A percentile compares a stretch with the other conserved stretches of the same genome.
phyloP scores from a whole-genome alignment of 768 basidiomycete species.

The Phanerochaete carnosa region DNA sequence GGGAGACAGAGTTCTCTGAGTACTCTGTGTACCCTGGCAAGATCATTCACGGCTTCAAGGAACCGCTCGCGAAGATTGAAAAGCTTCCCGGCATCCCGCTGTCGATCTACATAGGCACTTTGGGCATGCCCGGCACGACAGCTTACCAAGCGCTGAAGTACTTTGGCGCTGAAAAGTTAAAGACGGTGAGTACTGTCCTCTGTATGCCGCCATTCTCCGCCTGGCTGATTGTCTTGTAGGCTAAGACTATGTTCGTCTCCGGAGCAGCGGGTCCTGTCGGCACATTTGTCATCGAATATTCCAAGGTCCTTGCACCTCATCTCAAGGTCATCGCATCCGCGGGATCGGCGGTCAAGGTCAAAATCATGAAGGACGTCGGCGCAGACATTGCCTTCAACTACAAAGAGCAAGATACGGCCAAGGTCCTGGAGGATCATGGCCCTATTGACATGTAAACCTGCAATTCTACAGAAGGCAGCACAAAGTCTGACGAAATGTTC shows the following conservation, averaged over 20 bases:
- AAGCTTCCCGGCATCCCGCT: not conserved
- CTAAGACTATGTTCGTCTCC: slow-evolving; percentile 45
- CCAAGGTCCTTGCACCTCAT: slow-evolving; percentile 29
- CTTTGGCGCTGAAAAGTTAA: slow-evolving; percentile 24
- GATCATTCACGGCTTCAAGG: not conserved
- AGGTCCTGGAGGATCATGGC: slow-evolving; percentile 50
- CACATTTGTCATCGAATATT: slow-evolving; percentile 41
- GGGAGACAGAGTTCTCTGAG: slow-evolving; percentile 1
- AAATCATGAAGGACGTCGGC: slow-evolving; percentile 50
- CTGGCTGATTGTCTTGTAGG: slow-evolving; percentile 21
- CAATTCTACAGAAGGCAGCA: not conserved
- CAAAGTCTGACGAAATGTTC: not conserved
- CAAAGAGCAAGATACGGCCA: slow-evolving; percentile 48
- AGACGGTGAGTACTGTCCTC: slow-evolving; percentile 34
- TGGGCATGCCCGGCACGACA: slow-evolving; percentile 18
- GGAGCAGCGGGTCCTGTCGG: slow-evolving; percentile 50
- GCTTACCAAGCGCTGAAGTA: slow-evolving; percentile 36
- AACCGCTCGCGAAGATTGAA: not conserved
- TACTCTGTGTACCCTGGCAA: slow-evolving; percentile 9
- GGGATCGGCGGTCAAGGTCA: slow-evolving; percentile 64
- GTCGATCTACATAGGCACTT: not conserved
- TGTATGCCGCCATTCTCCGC: not conserved
- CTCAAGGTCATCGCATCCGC: slow-evolving; percentile 63
- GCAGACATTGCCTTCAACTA: slow-evolving; percentile 68
- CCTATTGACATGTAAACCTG: slow-evolving; percentile 42